These are phyloP conservation scores for Agarophyton chilense DNA, from an alignment of 23 red algal species.

Conservation along the genomic window DNA sequence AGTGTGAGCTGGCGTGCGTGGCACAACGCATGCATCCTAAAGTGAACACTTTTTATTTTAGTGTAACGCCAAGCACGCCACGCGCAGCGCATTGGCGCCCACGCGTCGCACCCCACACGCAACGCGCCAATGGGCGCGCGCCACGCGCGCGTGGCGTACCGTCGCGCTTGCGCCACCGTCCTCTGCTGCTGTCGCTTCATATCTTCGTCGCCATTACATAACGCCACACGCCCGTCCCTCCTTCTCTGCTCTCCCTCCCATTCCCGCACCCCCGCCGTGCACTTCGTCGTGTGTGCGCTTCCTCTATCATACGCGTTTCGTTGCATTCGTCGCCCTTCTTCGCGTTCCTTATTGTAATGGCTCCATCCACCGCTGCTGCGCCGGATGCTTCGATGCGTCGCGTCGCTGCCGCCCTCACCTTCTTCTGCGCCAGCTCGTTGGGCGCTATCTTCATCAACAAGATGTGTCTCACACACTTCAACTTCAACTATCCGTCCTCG, in stretches of 20 bases:
- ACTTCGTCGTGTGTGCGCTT: not conserved
- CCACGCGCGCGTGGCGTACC: not conserved
- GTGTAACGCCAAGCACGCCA: too few relatives aligned
- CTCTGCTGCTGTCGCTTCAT: too few relatives aligned
- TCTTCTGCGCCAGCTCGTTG: conserved; percentile 73
- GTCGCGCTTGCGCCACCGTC: too few relatives aligned
- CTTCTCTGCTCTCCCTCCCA: not conserved
- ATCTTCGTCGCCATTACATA: not conserved
- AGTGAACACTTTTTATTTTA: too few relatives aligned
- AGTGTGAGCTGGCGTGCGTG: too few relatives aligned
- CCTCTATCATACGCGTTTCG: too few relatives aligned
- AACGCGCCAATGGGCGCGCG: not conserved
- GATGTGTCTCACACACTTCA: conserved; percentile 77
- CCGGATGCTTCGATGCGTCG: conserved; percentile 15
- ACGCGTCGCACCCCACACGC: too few relatives aligned
- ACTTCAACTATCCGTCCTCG: conserved; percentile 81
- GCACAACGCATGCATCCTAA: too few relatives aligned
- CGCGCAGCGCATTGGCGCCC: too few relatives aligned
- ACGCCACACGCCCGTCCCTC: too few relatives aligned
- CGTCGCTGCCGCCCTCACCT: conserved; percentile 49
- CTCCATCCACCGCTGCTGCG: not conserved
- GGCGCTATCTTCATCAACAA: conserved; percentile 91
- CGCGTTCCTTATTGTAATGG: too few relatives aligned
- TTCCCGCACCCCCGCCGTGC: not conserved
- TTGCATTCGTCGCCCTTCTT: not conserved